A percentile compares a stretch with the other conserved stretches of the same genome.
Conservation (phyloP, 2,329 filamentous ascomycete genomes). For the Penicillium sp. region DNA sequence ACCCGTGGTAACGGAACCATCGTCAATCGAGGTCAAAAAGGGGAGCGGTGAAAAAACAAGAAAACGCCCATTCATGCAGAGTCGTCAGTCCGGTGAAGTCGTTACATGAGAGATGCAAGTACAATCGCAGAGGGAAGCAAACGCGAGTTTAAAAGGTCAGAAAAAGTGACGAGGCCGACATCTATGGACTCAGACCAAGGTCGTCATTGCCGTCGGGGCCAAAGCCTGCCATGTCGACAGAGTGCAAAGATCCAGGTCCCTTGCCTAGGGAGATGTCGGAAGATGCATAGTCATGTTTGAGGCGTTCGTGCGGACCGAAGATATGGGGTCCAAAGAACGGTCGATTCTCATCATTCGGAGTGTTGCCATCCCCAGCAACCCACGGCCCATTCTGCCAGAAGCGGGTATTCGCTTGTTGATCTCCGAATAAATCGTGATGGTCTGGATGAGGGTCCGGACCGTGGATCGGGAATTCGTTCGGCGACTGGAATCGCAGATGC, state of each 20-base stretch:
- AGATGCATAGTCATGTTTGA: slow-evolving; percentile 46
- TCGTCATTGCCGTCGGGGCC: slow-evolving; percentile 42
- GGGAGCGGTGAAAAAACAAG: slow-evolving; percentile 21
- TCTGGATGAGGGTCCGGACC: slow-evolving; percentile 39
- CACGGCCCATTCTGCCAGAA: slow-evolving; percentile 47
- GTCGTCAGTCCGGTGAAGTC: slow-evolving; percentile 42
- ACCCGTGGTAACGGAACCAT: slow-evolving; percentile 22
- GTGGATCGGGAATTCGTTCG: slow-evolving; percentile 42
- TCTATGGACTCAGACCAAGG: slow-evolving; percentile 41
- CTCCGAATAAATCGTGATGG: slow-evolving; percentile 46
- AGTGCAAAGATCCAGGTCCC: slow-evolving; percentile 45
- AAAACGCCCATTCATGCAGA: slow-evolving; percentile 43
- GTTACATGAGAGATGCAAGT: slow-evolving; percentile 40
- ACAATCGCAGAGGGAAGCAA: slow-evolving; percentile 30
- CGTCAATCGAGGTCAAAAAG: slow-evolving; percentile 19
- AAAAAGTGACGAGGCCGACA: slow-evolving; percentile 8
- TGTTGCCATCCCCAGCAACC: slow-evolving; percentile 44
- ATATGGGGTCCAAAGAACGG: slow-evolving; percentile 45
- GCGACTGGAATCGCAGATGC: slow-evolving; percentile 44
- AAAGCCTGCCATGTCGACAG: slow-evolving; percentile 48
- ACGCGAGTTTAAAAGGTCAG: slow-evolving; percentile 16
- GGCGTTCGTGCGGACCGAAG: slow-evolving; percentile 41
- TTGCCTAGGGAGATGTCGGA: slow-evolving; percentile 46
- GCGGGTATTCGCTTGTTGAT: slow-evolving; percentile 46
- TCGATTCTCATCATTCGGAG: slow-evolving; percentile 43